These are phyloP conservation scores for Perkinsus olseni DNA, from an alignment of 169 alveolate genomes.

Conservation along the genomic window DNA sequence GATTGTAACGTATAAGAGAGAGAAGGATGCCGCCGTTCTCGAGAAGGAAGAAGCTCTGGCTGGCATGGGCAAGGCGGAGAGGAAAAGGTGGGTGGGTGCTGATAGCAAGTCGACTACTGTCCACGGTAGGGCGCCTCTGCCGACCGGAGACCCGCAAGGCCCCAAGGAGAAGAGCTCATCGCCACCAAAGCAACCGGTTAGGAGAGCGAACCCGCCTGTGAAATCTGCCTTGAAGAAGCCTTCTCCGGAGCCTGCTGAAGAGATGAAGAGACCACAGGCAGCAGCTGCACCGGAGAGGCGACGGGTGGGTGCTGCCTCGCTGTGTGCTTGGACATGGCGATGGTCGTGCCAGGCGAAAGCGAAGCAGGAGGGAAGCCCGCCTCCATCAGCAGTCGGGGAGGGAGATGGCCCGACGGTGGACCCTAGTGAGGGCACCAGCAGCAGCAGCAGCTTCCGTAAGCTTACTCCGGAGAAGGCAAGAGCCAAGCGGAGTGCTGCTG, in stretches of 20 bases:
- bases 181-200: neutral
- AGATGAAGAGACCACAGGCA: neutral
- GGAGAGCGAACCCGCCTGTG: neutral
- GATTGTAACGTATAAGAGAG: neutral
- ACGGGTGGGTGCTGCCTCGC: neutral
- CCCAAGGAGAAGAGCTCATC: neutral
- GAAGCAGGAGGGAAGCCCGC: no score
- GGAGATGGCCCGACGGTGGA: no score
- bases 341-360: no score
- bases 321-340: no score
- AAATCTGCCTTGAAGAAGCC: neutral
- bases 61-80: neutral
- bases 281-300: neutral
- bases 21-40: neutral
- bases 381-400: no score
- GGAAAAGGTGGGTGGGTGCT: neutral
- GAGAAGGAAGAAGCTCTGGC: neutral
- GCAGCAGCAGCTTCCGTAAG: no score
- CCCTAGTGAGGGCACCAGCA: no score
- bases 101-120: neutral
- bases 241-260: neutral
- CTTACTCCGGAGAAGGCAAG: no score
- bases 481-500: no score
- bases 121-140: neutral
- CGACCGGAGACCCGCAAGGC: neutral